Base-by-base conservation (phyloP, 352 stramenopile genomes). In the Pythium insidiosum region DNA sequence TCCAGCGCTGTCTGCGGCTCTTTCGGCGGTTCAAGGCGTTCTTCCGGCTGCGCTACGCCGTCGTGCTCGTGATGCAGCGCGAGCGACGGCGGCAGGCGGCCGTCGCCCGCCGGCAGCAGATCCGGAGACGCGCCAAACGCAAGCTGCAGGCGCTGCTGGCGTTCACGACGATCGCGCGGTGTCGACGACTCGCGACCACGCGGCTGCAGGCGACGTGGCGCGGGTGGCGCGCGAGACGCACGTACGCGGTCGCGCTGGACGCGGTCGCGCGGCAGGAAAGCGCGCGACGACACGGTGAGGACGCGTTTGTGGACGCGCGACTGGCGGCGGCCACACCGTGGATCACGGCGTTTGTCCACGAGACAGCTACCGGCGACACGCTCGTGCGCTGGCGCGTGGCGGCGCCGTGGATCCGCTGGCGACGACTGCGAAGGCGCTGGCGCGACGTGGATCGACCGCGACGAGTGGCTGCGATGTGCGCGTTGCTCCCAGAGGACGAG, bases 201-300 rank as follows among this genome's bases (percentile, higher is more conserved):
- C 11, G 63, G 11, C 21, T 70, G 11, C 62, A 76, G 46, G 53
- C 41, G 19, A 53, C 62, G 0, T 77, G 56, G 53, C 56, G 54
- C 23, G 53, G 53, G 15, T 47, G 36, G 2, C 43, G 45, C n/a
- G 58, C 52, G 37, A 47, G 47, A 11, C 22, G 28, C 3, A 6
- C 31, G 30, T 54, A 54, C 38, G 18, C 31, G 1, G 10, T 22
- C 5, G 18, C 1, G 30, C 31, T 39, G 20, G 13, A 15, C 0
- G 2, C 13, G 1, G 18, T 28, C 6, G 18, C 16, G 7, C 21
- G 22, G 3, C 22, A 30, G 1, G 47, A 54, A 29, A 29, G 11
- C 6, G 12, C 3, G 2, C 47, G 47, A 1, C 7, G 38, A 21
- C 1, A 3, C 20, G 23, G 35, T 22, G 47, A 54, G 23, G 47